A percentile compares a stretch with the other conserved stretches of the same genome.
phyloP scores from a whole-genome alignment of 257 asterid genomes.

The Solanum gandarillasii region DNA sequence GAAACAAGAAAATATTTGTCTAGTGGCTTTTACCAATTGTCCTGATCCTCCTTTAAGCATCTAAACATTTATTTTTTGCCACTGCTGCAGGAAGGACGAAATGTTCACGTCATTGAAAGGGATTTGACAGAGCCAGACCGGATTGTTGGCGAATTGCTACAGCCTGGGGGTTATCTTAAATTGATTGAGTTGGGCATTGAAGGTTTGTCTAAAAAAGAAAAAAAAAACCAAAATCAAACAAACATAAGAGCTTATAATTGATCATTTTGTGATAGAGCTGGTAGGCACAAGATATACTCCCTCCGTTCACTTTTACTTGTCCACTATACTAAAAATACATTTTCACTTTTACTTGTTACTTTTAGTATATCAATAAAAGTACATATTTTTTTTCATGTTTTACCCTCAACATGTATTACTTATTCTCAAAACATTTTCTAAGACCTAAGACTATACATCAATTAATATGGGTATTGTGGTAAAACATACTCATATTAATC shows the following conservation, averaged over 20 bases:
- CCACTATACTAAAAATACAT: not conserved
- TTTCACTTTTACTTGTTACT: not conserved
- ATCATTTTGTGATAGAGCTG: not conserved
- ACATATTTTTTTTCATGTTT: not conserved
- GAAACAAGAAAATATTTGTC: not conserved
- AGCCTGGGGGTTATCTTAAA: constrained; percentile 27
- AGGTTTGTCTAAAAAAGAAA: not conserved
- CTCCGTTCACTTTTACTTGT: not conserved
- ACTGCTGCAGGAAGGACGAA: constrained; percentile 18
- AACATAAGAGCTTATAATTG: not conserved
- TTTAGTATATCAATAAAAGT: not conserved
- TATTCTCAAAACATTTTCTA: not conserved
- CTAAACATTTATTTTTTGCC: not conserved
- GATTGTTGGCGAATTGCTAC: constrained; percentile 25
- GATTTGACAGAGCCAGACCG: constrained; percentile 25
- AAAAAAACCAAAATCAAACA: not conserved
- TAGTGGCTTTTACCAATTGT: not conserved
- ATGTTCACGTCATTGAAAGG: constrained; percentile 13
- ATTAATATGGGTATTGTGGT: not conserved
- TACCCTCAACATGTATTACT: not conserved
- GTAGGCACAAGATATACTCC: not conserved
- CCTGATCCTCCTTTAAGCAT: not conserved
- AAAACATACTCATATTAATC: not conserved
- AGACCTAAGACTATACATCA: not conserved
- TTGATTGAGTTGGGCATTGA: constrained; percentile 23